These are phyloP conservation scores for Tinospora cordifolia DNA, from an alignment of 164 flowering plant genomes.

Conservation along the genomic window DNA sequence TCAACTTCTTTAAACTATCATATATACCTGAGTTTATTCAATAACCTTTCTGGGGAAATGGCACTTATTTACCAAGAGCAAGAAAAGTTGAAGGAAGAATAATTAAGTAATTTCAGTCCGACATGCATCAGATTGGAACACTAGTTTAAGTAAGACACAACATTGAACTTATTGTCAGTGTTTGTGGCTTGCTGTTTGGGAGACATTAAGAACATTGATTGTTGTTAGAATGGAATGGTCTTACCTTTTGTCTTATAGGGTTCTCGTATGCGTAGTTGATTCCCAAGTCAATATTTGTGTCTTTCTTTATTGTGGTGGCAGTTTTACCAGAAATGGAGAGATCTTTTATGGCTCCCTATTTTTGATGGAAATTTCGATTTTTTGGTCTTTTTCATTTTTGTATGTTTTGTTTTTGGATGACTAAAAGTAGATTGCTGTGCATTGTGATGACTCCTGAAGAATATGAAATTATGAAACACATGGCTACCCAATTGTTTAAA, in stretches of 20 bases:
- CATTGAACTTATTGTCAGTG: background rate
- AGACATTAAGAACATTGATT: background rate
- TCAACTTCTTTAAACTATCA: too few species aligned
- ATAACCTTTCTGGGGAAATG: too few species aligned
- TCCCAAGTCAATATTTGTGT: background rate
- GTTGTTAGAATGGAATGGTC: background rate
- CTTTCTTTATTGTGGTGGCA: background rate
- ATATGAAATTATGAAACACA: too few species aligned
- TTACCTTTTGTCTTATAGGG: too few species aligned
- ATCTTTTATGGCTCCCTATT: background rate
- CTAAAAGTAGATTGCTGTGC: too few species aligned
- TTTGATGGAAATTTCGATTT: background rate
- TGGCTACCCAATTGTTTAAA: too few species aligned
- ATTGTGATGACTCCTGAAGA: too few species aligned
- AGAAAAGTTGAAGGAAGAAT: too few species aligned
- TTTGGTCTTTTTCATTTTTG: background rate
- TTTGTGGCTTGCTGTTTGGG: background rate
- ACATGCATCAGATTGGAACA: background rate
- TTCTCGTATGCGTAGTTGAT: too few species aligned
- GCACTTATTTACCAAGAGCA: too few species aligned
- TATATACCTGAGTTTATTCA: too few species aligned
- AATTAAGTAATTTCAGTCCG: background rate
- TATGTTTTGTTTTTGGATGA: too few species aligned
- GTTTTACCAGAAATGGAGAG: background rate
- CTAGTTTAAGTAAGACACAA: background rate